Evolutionary conservation across 176 grass and related monocot species (phyloP).

Genomic region (Melocanna baccifera): DNA sequence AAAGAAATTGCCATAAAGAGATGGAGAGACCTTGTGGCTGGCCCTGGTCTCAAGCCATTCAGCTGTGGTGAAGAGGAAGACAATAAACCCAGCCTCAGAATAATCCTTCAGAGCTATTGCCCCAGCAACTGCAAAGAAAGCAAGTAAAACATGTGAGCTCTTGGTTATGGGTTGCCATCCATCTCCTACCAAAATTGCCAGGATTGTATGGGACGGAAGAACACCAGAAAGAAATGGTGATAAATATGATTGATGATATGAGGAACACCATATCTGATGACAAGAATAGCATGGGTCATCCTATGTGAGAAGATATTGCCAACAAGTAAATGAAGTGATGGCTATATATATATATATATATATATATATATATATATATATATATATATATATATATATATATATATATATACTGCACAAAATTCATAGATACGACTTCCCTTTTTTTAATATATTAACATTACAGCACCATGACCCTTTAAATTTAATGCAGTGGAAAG

Average conservation of each 20-base stretch:
- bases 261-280: not conserved
- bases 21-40: slow-evolving; percentile 62
- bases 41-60: slow-evolving; percentile 93
- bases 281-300: slow-evolving; percentile 9
- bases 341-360: too few relatives aligned
- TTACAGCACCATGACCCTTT: slow-evolving; percentile 12
- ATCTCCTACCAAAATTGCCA: slow-evolving; percentile 9
- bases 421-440: not conserved
- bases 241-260: not conserved
- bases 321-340: not conserved
- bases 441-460: slow-evolving; percentile 15
- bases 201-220: not conserved
- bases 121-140: slow-evolving; percentile 62
- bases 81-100: slow-evolving; percentile 81
- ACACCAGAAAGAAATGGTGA: not conserved
- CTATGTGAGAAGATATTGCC: not conserved
- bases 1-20: slow-evolving; percentile 22
- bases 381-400: too few relatives aligned
- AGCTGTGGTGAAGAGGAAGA: slow-evolving; percentile 87
- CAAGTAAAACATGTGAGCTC: slow-evolving; percentile 16
- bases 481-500: slow-evolving; percentile 17
- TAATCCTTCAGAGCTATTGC: slow-evolving; percentile 87
- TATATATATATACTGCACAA: not conserved
- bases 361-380: too few relatives aligned
- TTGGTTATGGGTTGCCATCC: slow-evolving; percentile 9